A percentile compares a stretch with the other conserved stretches of the same genome.
Conservation (phyloP, 768 basidiomycete species). For the Rhizopogon vesiculosus region DNA sequence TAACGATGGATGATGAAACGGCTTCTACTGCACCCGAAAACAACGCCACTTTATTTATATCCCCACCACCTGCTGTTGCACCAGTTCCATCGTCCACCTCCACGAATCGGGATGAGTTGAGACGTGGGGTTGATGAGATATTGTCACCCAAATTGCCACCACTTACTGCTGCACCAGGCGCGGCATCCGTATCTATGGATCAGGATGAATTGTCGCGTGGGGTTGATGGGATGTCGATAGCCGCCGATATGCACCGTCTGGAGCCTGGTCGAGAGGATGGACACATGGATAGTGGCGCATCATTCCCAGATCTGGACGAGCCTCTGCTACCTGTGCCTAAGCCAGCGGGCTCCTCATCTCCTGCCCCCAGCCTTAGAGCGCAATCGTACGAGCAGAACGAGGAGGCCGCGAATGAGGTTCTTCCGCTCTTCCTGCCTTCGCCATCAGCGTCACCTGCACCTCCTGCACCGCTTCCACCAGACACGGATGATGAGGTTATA, state of each 20-base stretch:
- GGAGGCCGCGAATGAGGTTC: constrained; percentile 12
- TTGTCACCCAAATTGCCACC: neutral
- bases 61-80: neutral
- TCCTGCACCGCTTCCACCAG: constrained; percentile 11
- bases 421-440: constrained; percentile 49
- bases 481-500: constrained; percentile 15
- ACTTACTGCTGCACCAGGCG: neutral
- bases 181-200: neutral
- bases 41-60: neutral
- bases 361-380: constrained; percentile 3
- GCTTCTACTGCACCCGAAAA: neutral
- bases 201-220: constrained; percentile 5
- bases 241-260: constrained; percentile 8
- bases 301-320: constrained; percentile 8
- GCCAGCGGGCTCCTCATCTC: constrained; percentile 1
- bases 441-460: constrained; percentile 30
- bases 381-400: constrained; percentile 11
- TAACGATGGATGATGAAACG: neutral
- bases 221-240: constrained; percentile 17
- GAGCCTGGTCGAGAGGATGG: constrained; percentile 11
- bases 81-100: neutral
- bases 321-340: constrained; percentile 3
- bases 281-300: constrained; percentile 15
- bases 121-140: constrained; percentile 15
- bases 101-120: neutral